Percentiles rank a stretch among this genome's conserved stretches.
These are phyloP conservation scores for Phialocephala sp. DNA, from an alignment of 2,329 filamentous ascomycete genomes.

Conservation along the genomic window DNA sequence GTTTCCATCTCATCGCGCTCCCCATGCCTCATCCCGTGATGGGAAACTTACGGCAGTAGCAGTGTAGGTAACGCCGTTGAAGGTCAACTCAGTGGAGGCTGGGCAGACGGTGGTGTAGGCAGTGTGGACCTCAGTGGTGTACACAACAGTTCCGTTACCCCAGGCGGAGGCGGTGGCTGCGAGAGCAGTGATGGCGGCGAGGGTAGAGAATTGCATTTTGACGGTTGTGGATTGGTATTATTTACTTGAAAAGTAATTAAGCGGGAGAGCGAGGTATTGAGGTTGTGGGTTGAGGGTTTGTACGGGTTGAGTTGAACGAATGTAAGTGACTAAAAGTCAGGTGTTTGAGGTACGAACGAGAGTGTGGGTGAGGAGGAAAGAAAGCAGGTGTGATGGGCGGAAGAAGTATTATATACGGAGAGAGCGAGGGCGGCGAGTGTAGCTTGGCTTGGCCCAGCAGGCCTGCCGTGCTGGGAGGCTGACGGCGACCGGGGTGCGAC, in stretches of 20 bases:
- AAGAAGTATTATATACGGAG: constrained; percentile 31
- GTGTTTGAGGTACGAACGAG: constrained; percentile 27
- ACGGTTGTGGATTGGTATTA: constrained; percentile 37
- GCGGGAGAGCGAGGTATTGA: constrained; percentile 25
- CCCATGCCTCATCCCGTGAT: not conserved
- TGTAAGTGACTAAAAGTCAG: constrained; percentile 43
- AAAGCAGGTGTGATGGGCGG: constrained; percentile 20
- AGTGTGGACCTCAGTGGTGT: constrained; percentile 56
- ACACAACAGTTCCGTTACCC: constrained; percentile 48
- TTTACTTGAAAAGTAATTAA: constrained; percentile 35
- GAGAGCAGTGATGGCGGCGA: constrained; percentile 44
- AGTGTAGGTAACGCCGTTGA: constrained; percentile 55
- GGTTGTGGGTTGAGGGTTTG: constrained; percentile 29
- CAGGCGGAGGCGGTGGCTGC: constrained; percentile 40
- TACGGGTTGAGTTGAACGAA: constrained; percentile 38
- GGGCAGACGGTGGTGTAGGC: constrained; percentile 59
- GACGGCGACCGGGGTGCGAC: not conserved
- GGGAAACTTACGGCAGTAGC: constrained; percentile 51
- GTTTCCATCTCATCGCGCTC: not conserved
- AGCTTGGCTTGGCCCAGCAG: not conserved
- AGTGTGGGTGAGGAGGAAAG: constrained; percentile 35
- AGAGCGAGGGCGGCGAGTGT: constrained; percentile 4
- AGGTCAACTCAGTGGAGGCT: constrained; percentile 52
- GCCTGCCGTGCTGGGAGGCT: not conserved
- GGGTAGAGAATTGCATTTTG: constrained; percentile 48